Conservation (phyloP, 1,284 basidiomycete species). For the Mycosarcoma maydis region DNA sequence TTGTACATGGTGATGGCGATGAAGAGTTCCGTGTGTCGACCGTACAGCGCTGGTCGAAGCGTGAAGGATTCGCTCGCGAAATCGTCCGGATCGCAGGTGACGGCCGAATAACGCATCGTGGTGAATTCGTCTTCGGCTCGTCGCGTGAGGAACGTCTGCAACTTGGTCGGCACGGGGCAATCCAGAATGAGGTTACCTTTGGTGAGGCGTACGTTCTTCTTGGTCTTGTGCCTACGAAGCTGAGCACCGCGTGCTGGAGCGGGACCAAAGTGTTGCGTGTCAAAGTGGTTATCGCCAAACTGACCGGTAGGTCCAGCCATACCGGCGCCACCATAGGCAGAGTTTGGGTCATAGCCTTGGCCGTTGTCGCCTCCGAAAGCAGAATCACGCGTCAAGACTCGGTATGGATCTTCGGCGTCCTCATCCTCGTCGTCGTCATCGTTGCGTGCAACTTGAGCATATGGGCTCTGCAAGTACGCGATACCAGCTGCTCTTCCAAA, state of each 20-base stretch:
- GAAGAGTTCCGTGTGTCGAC: slow-evolving; percentile 87
- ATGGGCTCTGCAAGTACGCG: slow-evolving; percentile 29
- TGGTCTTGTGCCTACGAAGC: slow-evolving; percentile 63
- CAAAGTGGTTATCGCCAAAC: slow-evolving; percentile 36
- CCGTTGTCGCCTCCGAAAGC: slow-evolving; percentile 18
- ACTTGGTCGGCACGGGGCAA: slow-evolving; percentile 65
- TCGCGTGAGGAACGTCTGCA: slow-evolving; percentile 75
- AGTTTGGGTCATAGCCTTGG: slow-evolving; percentile 4
- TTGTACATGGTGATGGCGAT: slow-evolving; percentile 84
- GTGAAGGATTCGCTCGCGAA: slow-evolving; percentile 85
- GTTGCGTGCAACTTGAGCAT: slow-evolving; percentile 19
- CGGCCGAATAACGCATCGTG: slow-evolving; percentile 71
- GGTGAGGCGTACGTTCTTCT: slow-evolving; percentile 67
- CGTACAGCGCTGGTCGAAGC: slow-evolving; percentile 82
- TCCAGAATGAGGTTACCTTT: slow-evolving; percentile 68
- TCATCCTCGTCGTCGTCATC: slow-evolving; percentile 15
- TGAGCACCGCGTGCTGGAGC: slow-evolving; percentile 61
- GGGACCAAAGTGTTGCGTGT: slow-evolving; percentile 64
- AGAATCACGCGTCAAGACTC: slow-evolving; percentile 25
- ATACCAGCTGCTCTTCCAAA: slow-evolving; percentile 14
- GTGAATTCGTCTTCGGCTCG: slow-evolving; percentile 84
- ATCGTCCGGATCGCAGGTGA: slow-evolving; percentile 76
- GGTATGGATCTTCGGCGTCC: slow-evolving; percentile 19
- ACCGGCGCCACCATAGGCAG: background rate
- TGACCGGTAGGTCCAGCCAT: background rate